phyloP scores from a whole-genome alignment of 2,329 filamentous ascomycete species.

The Davidsoniella australis region DNA sequence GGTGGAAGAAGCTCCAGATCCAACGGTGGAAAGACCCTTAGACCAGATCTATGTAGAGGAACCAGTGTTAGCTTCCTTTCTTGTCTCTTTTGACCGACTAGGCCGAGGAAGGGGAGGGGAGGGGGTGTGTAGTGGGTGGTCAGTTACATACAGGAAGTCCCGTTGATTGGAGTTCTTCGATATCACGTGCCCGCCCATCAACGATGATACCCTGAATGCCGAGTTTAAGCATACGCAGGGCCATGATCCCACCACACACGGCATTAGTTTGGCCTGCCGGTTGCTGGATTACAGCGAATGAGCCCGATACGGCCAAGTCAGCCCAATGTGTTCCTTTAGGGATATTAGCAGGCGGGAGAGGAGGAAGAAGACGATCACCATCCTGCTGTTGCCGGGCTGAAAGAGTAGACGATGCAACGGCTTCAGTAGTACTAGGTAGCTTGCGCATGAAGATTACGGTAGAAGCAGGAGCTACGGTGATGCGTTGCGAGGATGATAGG shows the following conservation, averaged over 20 bases:
- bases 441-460: constrained; percentile 49
- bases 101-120: too few relatives aligned
- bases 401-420: background rate
- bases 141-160: constrained; percentile 34
- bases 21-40: constrained; percentile 38
- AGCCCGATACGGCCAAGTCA: constrained; percentile 41
- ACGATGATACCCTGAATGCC: constrained; percentile 47
- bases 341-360: constrained; percentile 28
- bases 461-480: constrained; percentile 31
- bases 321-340: constrained; percentile 48
- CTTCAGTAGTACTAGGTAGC: constrained; percentile 20
- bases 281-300: constrained; percentile 50
- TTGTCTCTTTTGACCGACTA: background rate
- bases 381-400: background rate
- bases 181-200: constrained; percentile 49
- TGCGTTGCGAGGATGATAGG: background rate
- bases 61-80: background rate
- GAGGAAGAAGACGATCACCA: background rate
- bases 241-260: constrained; percentile 63
- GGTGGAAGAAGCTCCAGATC: constrained; percentile 36
- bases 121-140: too few relatives aligned
- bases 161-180: constrained; percentile 38
- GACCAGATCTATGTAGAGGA: constrained; percentile 31
- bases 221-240: constrained; percentile 45
- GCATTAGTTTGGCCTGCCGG: constrained; percentile 49